Evolutionary conservation across 2,329 filamentous ascomycete species (phyloP).

Genomic region (Microcyclosporella mali): DNA sequence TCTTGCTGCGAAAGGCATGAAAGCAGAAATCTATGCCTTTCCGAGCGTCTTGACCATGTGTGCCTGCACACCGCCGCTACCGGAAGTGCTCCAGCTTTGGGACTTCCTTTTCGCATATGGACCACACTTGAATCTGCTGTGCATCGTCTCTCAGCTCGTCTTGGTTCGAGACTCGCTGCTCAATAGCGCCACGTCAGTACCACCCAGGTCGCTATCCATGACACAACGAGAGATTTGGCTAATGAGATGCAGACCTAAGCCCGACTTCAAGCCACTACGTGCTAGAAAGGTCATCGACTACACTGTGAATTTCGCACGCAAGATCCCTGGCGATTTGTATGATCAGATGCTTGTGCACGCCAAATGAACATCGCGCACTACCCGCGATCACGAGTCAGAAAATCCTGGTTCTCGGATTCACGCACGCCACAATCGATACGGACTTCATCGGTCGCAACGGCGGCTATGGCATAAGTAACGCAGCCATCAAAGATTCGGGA

Average conservation of each 20-base stretch:
- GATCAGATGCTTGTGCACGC: constrained; percentile 85
- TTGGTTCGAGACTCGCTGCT: constrained; percentile 80
- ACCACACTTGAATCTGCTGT: constrained; percentile 87
- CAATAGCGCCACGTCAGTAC: constrained; percentile 68
- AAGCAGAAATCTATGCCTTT: constrained; percentile 93
- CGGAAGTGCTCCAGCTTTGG: constrained; percentile 89
- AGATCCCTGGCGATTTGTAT: constrained; percentile 86
- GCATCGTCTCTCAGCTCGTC: constrained; percentile 91
- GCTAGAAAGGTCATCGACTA: constrained; percentile 42
- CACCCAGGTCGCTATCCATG: not conserved
- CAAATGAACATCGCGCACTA: constrained; percentile 44
- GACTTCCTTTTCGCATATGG: constrained; percentile 97
- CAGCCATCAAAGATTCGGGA: too few species aligned
- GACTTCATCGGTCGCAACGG: too few species aligned
- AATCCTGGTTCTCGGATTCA: too few species aligned
- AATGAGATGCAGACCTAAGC: constrained; percentile 63
- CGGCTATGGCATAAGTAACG: too few species aligned
- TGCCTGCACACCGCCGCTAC: constrained; percentile 89
- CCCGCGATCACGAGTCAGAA: too few species aligned
- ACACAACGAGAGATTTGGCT: constrained; percentile 12
- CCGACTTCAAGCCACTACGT: constrained; percentile 35
- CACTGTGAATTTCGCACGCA: constrained; percentile 78
- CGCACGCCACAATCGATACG: too few species aligned
- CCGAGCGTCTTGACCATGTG: constrained; percentile 90
- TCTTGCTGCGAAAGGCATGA: constrained; percentile 77